phyloP scores from a whole-genome alignment of 345 rosid genomes.

The Barbarea vulgaris region DNA sequence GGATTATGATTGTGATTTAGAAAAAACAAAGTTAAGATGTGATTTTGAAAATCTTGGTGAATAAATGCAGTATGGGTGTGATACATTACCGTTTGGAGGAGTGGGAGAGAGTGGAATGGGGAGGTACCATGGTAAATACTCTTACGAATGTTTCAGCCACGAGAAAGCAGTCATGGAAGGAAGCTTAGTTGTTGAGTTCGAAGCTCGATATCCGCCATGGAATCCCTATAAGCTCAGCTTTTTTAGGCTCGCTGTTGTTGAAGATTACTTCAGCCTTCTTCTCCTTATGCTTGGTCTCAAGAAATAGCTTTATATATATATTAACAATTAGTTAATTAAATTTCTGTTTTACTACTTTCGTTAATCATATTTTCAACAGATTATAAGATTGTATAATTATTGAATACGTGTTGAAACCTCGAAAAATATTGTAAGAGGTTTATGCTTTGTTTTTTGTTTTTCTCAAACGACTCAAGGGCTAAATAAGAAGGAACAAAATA shows the following conservation, averaged over 20 bases:
- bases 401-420: no score
- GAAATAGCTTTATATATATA: not conserved
- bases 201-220: conserved; percentile 85
- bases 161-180: conserved; percentile 72
- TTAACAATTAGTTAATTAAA: not conserved
- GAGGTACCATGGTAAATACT: conserved; percentile 88
- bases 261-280: conserved; percentile 53
- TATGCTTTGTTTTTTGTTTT: no score
- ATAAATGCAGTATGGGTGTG: conserved; percentile 58
- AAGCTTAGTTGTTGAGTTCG: conserved; percentile 59
- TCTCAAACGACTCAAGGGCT: no score
- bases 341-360: not conserved
- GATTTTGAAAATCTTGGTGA: not conserved
- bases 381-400: not conserved
- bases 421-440: not conserved
- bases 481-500: not conserved
- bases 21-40: not conserved
- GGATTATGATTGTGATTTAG: not conserved
- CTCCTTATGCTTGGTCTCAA: conserved; percentile 62
- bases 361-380: not conserved
- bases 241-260: conserved; percentile 51
- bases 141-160: conserved; percentile 88
- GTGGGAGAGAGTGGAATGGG: conserved; percentile 82
- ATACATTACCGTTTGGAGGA: conserved; percentile 79
- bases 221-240: conserved; percentile 62